These are phyloP conservation scores for Aspergillus pseudoterreus DNA, from an alignment of 2,329 filamentous ascomycete genomes.

Conservation along the genomic window DNA sequence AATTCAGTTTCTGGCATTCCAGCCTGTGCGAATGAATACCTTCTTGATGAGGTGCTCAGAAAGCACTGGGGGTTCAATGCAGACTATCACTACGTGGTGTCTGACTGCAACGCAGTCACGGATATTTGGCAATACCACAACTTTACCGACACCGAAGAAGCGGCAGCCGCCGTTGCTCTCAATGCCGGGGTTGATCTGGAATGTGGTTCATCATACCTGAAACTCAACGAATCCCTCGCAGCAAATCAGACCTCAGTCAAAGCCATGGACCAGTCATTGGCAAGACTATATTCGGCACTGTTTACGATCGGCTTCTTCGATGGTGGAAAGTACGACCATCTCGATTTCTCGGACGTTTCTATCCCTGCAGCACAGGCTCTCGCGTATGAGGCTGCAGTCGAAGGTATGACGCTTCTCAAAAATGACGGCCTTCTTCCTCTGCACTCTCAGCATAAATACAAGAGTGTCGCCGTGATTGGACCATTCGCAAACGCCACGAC, in stretches of 20 bases:
- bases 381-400: conserved; percentile 47
- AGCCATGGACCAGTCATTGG: conserved; percentile 38
- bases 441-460: conserved; percentile 13
- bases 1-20: conserved; percentile 62
- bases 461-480: conserved; percentile 50
- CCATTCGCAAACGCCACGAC: conserved; percentile 53
- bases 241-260: too few relatives aligned
- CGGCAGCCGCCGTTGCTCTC: conserved; percentile 44
- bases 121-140: conserved; percentile 54
- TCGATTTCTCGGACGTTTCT: conserved; percentile 52
- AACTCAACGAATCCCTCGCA: conserved; percentile 23
- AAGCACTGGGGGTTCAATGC: conserved; percentile 62
- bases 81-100: conserved; percentile 57
- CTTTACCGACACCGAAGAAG: conserved; percentile 38
- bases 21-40: conserved; percentile 58
- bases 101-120: conserved; percentile 59
- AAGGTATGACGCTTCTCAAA: conserved; percentile 47
- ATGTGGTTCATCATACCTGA: conserved; percentile 45
- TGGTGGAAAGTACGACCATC: conserved; percentile 40
- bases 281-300: conserved; percentile 45
- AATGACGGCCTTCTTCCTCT: conserved; percentile 47
- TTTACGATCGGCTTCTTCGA: conserved; percentile 51
- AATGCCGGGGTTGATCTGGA: conserved; percentile 49
- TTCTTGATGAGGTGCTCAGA: conserved; percentile 58
- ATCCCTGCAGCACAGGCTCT: conserved; percentile 50